A percentile compares a stretch with the other conserved stretches of the same genome.
Evolutionary conservation across 306 rosid genomes (phyloP).

Genomic region (Hippophae tibetana): DNA sequence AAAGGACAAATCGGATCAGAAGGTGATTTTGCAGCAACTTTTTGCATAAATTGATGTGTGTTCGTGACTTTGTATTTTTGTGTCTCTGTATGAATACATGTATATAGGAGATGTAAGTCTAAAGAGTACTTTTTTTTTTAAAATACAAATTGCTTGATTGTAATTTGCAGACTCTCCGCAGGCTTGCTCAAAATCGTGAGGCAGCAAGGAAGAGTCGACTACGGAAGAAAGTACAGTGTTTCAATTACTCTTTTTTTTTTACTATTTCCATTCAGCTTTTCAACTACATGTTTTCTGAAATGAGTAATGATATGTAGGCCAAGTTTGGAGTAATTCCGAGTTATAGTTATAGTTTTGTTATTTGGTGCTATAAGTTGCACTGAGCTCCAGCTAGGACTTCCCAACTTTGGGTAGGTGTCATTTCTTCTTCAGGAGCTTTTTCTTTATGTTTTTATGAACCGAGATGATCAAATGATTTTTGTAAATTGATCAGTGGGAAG

Average conservation of each 20-base stretch:
- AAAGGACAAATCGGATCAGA: conserved; percentile 86
- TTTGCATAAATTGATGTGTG: conserved; percentile 4
- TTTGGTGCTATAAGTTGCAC: too few species aligned
- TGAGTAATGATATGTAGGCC: neutral
- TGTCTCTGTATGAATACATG: too few species aligned
- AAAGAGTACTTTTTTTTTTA: conserved; percentile 8
- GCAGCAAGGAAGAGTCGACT: conserved; percentile 98
- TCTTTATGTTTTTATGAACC: too few species aligned
- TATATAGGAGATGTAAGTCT: too few species aligned
- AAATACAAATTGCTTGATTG: conserved; percentile 6
- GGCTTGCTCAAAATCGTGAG: conserved; percentile 99
- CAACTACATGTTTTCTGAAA: neutral
- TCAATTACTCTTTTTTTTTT: neutral
- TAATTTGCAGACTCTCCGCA: conserved; percentile 66
- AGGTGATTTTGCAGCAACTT: conserved; percentile 40
- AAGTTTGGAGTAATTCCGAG: too few species aligned
- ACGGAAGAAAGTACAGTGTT: conserved; percentile 66
- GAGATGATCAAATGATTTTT: too few species aligned
- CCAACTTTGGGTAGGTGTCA: too few species aligned
- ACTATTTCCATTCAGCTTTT: neutral
- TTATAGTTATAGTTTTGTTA: too few species aligned
- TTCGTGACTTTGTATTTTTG: conserved; percentile 1
- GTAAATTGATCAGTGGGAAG: too few species aligned
- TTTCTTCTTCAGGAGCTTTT: too few species aligned
- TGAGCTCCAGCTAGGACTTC: too few species aligned